Conservation (phyloP, 2,329 filamentous ascomycete species). For the Conoideocrella luteorostrata region DNA sequence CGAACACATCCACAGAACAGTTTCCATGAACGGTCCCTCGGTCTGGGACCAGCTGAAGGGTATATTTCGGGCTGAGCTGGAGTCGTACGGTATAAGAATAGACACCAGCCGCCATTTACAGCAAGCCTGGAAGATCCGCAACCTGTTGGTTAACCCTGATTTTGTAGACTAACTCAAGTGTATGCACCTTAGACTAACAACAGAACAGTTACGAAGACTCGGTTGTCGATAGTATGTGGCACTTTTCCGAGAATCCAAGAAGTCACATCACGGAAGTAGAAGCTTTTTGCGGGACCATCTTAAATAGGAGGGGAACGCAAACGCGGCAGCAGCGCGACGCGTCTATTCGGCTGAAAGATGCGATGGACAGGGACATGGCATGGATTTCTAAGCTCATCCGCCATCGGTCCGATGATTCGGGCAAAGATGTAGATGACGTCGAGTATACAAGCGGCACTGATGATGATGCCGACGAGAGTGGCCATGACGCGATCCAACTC, state of each 20-base stretch:
- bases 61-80: conserved; percentile 15
- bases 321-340: conserved; percentile 45
- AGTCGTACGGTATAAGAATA: conserved; percentile 16
- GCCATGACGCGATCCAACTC: conserved; percentile 23
- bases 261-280: conserved; percentile 42
- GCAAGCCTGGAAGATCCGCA: conserved; percentile 38
- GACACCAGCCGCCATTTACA: conserved; percentile 27
- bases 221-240: conserved; percentile 33
- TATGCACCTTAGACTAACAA: too few species aligned
- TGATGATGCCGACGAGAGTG: too few species aligned
- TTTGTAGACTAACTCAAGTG: too few species aligned
- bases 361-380: conserved; percentile 39
- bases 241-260: conserved; percentile 39
- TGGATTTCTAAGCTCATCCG: conserved; percentile 32
- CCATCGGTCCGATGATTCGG: too few species aligned
- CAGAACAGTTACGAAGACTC: conserved; percentile 41
- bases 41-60: conserved; percentile 39
- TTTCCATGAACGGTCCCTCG: conserved; percentile 20
- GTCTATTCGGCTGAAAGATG: conserved; percentile 45
- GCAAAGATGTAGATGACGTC: too few species aligned
- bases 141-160: conserved; percentile 36
- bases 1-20: conserved; percentile 34
- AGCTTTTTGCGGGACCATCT: conserved; percentile 49
- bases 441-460: too few species aligned
- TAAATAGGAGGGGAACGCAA: conserved; percentile 43